Percentiles rank a stretch among this genome's conserved stretches.
These are phyloP conservation scores for Rhodomyrtus tomentosa DNA, from an alignment of 345 rosid genomes.

Conservation along the genomic window DNA sequence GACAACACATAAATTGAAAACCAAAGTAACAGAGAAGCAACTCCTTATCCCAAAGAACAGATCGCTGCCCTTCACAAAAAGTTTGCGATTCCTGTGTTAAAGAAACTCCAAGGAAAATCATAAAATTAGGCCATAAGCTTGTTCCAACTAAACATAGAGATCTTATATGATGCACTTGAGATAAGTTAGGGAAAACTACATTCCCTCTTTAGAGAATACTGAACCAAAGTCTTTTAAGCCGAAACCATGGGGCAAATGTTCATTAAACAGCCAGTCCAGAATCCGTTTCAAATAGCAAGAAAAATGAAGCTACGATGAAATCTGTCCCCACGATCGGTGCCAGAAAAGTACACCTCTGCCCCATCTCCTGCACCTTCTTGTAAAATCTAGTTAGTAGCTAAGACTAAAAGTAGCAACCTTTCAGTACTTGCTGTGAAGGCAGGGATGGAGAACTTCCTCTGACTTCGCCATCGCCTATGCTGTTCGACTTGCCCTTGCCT, in stretches of 20 bases:
- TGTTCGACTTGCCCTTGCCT: constrained; percentile 28
- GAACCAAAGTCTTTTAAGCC: not conserved
- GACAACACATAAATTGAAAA: not conserved
- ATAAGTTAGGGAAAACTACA: not conserved
- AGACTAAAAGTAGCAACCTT: constrained; percentile 14
- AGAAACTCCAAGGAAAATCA: not conserved
- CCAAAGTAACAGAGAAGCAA: not conserved
- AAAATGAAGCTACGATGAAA: too few species aligned
- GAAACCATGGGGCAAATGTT: not conserved
- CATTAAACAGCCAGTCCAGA: not conserved
- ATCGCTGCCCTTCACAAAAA: not conserved
- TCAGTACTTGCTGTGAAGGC: constrained; percentile 1
- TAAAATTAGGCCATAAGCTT: not conserved
- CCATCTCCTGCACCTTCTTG: constrained; percentile 9
- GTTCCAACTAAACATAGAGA: not conserved
- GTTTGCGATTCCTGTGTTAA: not conserved
- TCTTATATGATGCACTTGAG: not conserved
- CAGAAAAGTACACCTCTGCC: constrained; percentile 16
- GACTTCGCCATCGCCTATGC: not conserved
- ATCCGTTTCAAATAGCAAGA: too few species aligned
- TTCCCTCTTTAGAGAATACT: not conserved
- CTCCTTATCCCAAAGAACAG: not conserved
- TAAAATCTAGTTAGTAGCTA: not conserved
- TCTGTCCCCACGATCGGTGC: constrained; percentile 1
- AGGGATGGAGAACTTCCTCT: not conserved